These are phyloP conservation scores for Boletellus sp. DNA, from an alignment of 768 basidiomycete genomes.

Conservation along the genomic window DNA sequence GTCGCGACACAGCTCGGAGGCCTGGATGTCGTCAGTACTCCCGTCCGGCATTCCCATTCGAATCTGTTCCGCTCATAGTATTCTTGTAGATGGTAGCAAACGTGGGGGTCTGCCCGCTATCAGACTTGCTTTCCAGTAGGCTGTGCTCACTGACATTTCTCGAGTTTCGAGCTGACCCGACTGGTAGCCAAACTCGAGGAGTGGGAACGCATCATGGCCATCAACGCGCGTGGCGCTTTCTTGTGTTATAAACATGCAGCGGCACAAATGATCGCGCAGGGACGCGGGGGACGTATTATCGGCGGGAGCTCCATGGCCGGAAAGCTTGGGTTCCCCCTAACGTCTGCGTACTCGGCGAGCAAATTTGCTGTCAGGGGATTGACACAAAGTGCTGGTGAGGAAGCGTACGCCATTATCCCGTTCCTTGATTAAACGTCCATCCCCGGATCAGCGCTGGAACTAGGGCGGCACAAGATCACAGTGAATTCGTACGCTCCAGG, in stretches of 20 bases:
- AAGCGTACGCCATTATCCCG: background rate
- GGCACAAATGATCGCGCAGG: no score
- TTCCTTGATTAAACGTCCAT: background rate
- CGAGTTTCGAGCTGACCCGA: background rate
- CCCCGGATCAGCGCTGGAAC: constrained; percentile 22
- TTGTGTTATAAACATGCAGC: constrained; percentile 65
- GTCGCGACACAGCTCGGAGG: constrained; percentile 35
- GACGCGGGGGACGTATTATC: constrained; percentile 57
- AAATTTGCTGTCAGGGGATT: constrained; percentile 42
- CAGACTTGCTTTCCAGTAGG: constrained; percentile 6
- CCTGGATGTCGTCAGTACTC: constrained; percentile 44
- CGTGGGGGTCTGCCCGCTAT: constrained; percentile 10
- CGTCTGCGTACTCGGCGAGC: constrained; percentile 31
- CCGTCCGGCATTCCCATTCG: background rate
- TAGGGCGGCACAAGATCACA: constrained; percentile 34
- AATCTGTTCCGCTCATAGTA: background rate
- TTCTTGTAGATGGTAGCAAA: constrained; percentile 28
- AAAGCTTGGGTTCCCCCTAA: constrained; percentile 5
- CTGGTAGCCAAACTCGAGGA: constrained; percentile 28
- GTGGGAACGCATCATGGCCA: constrained; percentile 39
- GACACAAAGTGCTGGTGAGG: constrained; percentile 38
- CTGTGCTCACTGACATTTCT: background rate
- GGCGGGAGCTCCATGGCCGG: constrained; percentile 31
- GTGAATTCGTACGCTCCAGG: no score
- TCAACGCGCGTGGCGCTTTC: constrained; percentile 58